Base-by-base conservation (phyloP, 306 rosid genomes). In the Vicia faba region DNA sequence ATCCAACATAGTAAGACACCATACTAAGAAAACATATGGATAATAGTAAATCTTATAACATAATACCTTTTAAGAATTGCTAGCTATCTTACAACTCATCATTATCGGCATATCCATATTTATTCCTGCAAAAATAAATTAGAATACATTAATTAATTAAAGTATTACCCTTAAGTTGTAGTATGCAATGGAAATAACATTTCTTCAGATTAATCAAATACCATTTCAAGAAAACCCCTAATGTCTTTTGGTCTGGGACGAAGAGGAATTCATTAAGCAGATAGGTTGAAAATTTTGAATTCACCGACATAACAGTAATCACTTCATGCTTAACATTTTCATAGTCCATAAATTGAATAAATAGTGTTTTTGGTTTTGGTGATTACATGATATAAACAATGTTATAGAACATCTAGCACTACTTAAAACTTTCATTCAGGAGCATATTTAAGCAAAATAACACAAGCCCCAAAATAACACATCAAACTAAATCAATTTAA, bases 1-100 rank as follows among this genome's bases (percentile, higher is more conserved):
- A 20, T 20, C 23, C 23, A 20, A 20, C 23, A 20, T 1, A 20
- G 23, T 20, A 20, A 1, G 23, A 2, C 28, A 64, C 16, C 7
- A 43, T 6, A 40, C 2, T 36, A 8, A 53, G 19, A 56, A 46
- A 45, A 19, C 53, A 33, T 31, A 64, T 4, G 49, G 15, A 10
- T 3, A 66, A 16, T 62, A 54, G 43, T 29, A 40, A 45, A 61
- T 19, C 40, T 58, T 18, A 29, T 46, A 45, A 41, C 25, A 60
- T 44, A 65, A 50, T 85, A 89, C 96, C 93, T 89, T 89, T 3
- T 93, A 89, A 45, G 98, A 92, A 78, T 23, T 84, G 84, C 96
- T 89, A 70, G 98, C 89, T 68, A 92, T 92, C 85, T 92, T 92
- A 73, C 98, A 89, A 63, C 45, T 87, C 96, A 83, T 87, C 89